A percentile compares a stretch with the other conserved stretches of the same genome.
phyloP scores from a whole-genome alignment of 2,329 filamentous ascomycete genomes.

The Hymenoscyphus fraxineus region DNA sequence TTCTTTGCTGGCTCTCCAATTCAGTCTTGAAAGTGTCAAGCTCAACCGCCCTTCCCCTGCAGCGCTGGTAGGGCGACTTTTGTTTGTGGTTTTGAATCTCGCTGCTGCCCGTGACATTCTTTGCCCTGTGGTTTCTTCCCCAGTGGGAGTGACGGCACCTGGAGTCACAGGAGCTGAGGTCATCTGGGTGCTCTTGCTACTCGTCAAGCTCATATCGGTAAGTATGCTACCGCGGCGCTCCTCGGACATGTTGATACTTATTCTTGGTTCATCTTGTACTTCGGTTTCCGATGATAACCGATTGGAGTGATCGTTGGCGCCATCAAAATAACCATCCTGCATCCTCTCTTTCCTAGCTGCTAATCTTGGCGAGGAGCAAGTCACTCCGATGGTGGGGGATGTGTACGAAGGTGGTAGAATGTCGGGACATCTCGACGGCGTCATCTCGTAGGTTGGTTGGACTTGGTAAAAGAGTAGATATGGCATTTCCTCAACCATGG shows the following conservation, averaged over 20 bases:
- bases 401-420: constrained; percentile 57
- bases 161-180: constrained; percentile 44
- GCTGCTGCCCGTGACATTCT: constrained; percentile 56
- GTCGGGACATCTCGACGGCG: constrained; percentile 28
- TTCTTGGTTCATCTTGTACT: constrained; percentile 35
- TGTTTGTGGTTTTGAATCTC: constrained; percentile 45
- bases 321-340: constrained; percentile 44
- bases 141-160: constrained; percentile 39
- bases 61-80: constrained; percentile 56
- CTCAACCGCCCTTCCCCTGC: constrained; percentile 56
- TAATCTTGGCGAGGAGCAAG: constrained; percentile 15
- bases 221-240: constrained; percentile 48
- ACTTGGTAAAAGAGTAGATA: constrained; percentile 96
- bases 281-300: constrained; percentile 56
- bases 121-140: constrained; percentile 52
- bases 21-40: constrained; percentile 49
- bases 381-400: constrained; percentile 36
- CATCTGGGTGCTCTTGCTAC: constrained; percentile 39
- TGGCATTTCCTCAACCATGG: constrained; percentile 81
- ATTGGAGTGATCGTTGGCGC: constrained; percentile 38
- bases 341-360: constrained; percentile 9
- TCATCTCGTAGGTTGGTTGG: constrained; percentile 69
- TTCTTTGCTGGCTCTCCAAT: constrained; percentile 32
- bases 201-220: constrained; percentile 41
- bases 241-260: constrained; percentile 47